phyloP scores from a whole-genome alignment of 148 eudicot genomes.

The Camellia japonica region DNA sequence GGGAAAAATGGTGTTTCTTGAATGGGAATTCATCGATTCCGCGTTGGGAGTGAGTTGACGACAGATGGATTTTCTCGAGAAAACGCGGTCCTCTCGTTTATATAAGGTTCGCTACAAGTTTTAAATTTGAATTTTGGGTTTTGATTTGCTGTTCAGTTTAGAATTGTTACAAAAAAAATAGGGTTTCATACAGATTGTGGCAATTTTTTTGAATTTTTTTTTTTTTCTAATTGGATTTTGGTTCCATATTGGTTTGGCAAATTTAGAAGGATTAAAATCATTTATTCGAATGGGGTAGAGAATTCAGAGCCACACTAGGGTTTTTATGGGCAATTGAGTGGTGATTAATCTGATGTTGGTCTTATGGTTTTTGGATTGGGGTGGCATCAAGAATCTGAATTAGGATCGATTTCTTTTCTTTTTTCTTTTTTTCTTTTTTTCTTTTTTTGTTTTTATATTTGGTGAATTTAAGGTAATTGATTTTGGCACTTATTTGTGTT shows the following conservation, averaged over 20 bases:
- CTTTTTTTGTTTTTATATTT: background rate
- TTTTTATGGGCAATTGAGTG: background rate
- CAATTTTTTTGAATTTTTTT: background rate
- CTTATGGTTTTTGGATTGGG: background rate
- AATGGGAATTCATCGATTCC: background rate
- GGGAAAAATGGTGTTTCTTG: constrained; percentile 17
- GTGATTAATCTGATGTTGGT: background rate
- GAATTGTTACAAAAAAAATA: background rate
- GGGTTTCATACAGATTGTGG: constrained; percentile 1
- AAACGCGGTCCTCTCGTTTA: constrained; percentile 20
- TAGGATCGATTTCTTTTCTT: background rate
- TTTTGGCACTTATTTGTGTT: constrained; percentile 5
- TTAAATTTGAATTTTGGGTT: background rate
- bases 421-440: background rate
- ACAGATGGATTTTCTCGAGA: constrained; percentile 17
- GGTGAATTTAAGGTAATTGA: background rate
- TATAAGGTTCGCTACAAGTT: constrained; percentile 2
- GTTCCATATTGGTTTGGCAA: background rate
- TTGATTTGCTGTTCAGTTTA: background rate
- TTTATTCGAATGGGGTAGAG: constrained; percentile 2
- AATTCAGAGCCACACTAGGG: background rate
- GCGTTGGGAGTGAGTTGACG: constrained; percentile 10
- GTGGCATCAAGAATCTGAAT: constrained; percentile 1
- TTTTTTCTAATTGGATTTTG: background rate
- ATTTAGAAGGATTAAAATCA: background rate